Base-by-base conservation (phyloP, 2,329 filamentous ascomycete genomes). In the Acarospora socialis region DNA sequence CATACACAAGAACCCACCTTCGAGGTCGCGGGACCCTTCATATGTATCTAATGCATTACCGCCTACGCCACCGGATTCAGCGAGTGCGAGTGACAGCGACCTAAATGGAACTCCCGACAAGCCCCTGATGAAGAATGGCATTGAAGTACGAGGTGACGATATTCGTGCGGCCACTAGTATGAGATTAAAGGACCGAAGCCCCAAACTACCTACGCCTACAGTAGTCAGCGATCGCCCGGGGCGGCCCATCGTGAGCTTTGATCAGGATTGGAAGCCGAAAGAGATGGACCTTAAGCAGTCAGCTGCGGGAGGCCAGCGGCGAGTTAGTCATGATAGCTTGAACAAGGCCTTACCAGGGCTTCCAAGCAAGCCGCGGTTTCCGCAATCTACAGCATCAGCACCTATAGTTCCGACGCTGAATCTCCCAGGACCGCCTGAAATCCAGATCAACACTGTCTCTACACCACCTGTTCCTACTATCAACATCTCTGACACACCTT, bases 181-280 rank as follows among this genome's bases (percentile, higher is more conserved):
- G 71, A 78, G 66, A 52, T 63, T 90, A 42, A 84, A 75, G 53
- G 83, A 93, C 55, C 77, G 86, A 50, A 94, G 84, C 56, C 59
- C 75, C 35, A 92, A 81, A 52, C 65, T 95, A 40, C 87, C 86
- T 17, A 87, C 79, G 49, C 87, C 87, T 43, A 82, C 81, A 33
- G 77, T 81, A 49, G 86, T 95, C 56, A 94, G 84, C 61, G 80
- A 94, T 60, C 80, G 70, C 50, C 79, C 81, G 46, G 83, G 83
- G 46, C 75, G 87, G 52, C 87, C 87, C 41, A 95, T 95, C 65
- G 87, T 95, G 66, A 95, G 87, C 68, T 95, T 95, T 67, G 72
- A 92, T 59, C 71, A 71, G 49, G 71, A 78, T 52, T 93, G 82
- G 61, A 79, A 77, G 57, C 62, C 69, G 60, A 64, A 66, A 54